A percentile compares a stretch with the other conserved stretches of the same genome.
Conservation (phyloP, 1,284 basidiomycete species). For the Ceratobasidium sp. region DNA sequence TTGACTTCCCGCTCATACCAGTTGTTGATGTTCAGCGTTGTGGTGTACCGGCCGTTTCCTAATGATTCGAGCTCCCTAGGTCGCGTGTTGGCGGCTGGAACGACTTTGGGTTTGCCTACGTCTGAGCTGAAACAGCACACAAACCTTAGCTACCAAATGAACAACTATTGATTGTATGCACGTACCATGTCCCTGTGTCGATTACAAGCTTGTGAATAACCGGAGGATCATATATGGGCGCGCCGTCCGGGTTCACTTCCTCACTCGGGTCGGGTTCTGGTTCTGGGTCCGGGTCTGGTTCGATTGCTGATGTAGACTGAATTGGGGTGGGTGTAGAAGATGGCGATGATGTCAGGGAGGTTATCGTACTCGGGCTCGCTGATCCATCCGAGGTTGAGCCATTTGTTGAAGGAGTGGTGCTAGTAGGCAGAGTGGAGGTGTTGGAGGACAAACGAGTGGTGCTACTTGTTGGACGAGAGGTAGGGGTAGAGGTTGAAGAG, state of each 20-base stretch:
- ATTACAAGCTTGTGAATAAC: constrained; percentile 8
- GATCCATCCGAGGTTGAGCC: background rate
- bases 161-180: background rate
- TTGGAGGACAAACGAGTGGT: background rate
- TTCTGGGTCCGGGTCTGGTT: background rate
- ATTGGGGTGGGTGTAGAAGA: background rate
- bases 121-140: background rate
- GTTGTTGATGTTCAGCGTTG: background rate
- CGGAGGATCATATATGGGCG: background rate
- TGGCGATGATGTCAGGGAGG: background rate
- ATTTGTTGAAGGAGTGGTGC: background rate
- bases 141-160: background rate
- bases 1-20: background rate
- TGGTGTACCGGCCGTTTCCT: background rate
- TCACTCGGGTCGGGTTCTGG: no score
- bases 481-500: background rate
- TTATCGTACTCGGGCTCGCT: background rate
- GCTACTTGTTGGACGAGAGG: background rate
- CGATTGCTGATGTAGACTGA: background rate
- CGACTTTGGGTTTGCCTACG: constrained; percentile 2
- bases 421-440: background rate
- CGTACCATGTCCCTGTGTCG: constrained; percentile 22
- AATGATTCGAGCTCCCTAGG: background rate
- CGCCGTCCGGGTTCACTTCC: background rate
- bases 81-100: background rate